These are phyloP conservation scores for Nicotiana rustica DNA, from an alignment of 305 asterid genomes.

Conservation along the genomic window DNA sequence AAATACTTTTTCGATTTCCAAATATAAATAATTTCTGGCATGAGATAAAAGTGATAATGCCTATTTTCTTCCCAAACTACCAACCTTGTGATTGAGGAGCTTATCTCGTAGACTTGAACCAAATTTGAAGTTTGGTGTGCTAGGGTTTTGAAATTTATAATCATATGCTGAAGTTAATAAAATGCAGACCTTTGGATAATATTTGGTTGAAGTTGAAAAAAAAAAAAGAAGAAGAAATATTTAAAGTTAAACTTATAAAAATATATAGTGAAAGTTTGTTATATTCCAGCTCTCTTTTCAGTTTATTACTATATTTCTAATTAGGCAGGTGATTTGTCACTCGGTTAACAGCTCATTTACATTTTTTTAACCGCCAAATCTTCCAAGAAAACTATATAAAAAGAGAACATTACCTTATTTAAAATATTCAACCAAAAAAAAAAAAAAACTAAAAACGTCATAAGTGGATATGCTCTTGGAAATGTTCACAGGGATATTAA, in stretches of 20 bases:
- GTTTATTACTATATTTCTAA: not conserved
- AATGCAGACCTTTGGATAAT: not conserved
- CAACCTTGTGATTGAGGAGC: not conserved
- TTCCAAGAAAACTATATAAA: not conserved
- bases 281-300: not conserved
- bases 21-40: too few relatives aligned
- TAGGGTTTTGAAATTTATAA: constrained; percentile 15
- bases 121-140: not conserved
- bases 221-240: not conserved
- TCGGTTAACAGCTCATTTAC: not conserved
- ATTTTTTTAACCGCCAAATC: not conserved
- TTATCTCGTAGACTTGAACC: constrained; percentile 11
- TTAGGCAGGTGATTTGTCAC: not conserved
- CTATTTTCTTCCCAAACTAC: constrained; percentile 20
- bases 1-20: too few relatives aligned
- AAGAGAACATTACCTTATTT: not conserved
- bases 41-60: too few relatives aligned
- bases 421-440: not conserved
- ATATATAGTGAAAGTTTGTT: too few relatives aligned
- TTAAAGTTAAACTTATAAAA: not conserved
- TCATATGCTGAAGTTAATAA: not conserved
- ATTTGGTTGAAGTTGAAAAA: not conserved
- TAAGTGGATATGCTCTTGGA: not conserved
- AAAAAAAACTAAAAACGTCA: not conserved
- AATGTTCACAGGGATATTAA: constrained; percentile 24